Conservation (phyloP, 1,139 yeast genomes). For the Candida labiduridarum region DNA sequence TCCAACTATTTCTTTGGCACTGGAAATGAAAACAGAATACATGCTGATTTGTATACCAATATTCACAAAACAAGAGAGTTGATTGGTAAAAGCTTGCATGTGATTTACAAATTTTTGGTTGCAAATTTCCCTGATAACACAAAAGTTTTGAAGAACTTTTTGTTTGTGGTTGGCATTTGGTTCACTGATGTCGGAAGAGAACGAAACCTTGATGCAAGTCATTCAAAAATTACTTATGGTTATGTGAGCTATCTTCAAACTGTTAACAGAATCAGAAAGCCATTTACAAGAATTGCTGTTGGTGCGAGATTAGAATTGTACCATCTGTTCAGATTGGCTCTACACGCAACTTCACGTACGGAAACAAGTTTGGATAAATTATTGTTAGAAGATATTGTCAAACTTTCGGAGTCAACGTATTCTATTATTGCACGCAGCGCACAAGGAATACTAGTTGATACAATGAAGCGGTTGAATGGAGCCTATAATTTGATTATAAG, state of each 20-base stretch:
- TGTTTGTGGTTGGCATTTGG: conserved; percentile 77
- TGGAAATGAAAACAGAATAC: conserved; percentile 47
- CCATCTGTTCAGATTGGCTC: conserved; percentile 73
- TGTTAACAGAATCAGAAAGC: conserved; percentile 57
- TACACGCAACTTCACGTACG: conserved; percentile 75
- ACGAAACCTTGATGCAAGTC: conserved; percentile 59
- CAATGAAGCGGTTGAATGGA: conserved; percentile 74
- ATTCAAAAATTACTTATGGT: conserved; percentile 40
- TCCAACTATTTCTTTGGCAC: conserved; percentile 61
- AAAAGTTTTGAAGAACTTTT: conserved; percentile 63
- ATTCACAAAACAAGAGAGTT: conserved; percentile 64
- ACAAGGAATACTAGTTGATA: conserved; percentile 66
- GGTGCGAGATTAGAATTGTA: conserved; percentile 78
- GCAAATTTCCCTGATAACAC: conserved; percentile 65
- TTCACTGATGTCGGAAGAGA: conserved; percentile 83
- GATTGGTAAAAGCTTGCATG: conserved; percentile 71
- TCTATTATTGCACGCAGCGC: conserved; percentile 72
- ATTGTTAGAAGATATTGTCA: conserved; percentile 70
- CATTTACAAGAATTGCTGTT: conserved; percentile 76
- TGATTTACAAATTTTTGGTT: conserved; percentile 52
- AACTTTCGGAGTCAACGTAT: conserved; percentile 70
- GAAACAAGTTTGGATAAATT: conserved; percentile 68
- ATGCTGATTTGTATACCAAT: conserved; percentile 55
- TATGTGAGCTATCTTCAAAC: conserved; percentile 40
- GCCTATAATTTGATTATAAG: conserved; percentile 59